A percentile compares a stretch with the other conserved stretches of the same genome.
phyloP scores from a whole-genome alignment of 768 basidiomycete genomes.

The Lanmaoa pseudosensibilis region DNA sequence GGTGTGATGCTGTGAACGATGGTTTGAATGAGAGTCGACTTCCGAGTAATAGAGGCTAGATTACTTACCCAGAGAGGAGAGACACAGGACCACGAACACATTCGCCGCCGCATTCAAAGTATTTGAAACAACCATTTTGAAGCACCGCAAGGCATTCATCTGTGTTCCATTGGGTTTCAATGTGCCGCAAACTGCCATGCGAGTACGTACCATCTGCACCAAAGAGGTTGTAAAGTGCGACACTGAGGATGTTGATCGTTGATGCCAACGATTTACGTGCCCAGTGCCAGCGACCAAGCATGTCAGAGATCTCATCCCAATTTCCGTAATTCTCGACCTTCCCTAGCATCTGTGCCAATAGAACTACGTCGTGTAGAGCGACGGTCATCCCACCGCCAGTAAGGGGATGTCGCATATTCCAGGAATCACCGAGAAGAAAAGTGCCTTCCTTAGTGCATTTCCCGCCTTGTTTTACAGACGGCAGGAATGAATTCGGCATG shows the following conservation, averaged over 20 bases:
- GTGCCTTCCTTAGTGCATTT: slow-evolving; percentile 58
- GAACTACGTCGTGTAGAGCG: slow-evolving; percentile 81
- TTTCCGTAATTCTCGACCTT: slow-evolving; percentile 43
- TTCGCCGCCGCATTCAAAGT: slow-evolving; percentile 92
- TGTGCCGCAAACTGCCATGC: not conserved
- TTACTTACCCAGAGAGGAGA: slow-evolving; percentile 80
- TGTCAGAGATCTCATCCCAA: slow-evolving; percentile 50
- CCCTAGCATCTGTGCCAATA: slow-evolving; percentile 63
- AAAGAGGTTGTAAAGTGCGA: slow-evolving; percentile 93
- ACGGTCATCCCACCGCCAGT: slow-evolving; percentile 99
- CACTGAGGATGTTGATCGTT: slow-evolving; percentile 89
- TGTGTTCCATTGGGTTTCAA: slow-evolving; percentile 29
- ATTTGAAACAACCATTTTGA: slow-evolving; percentile 90
- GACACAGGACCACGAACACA: slow-evolving; percentile 87
- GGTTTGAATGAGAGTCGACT: not conserved
- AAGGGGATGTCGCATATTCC: slow-evolving; percentile 99
- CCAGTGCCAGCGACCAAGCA: slow-evolving; percentile 82
- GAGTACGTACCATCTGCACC: slow-evolving; percentile 79
- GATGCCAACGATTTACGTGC: slow-evolving; percentile 76
- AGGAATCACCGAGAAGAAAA: slow-evolving; percentile 89
- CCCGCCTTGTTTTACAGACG: slow-evolving; percentile 66
- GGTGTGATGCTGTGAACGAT: slow-evolving; percentile 60
- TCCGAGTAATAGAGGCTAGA: not conserved
- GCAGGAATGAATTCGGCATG: slow-evolving; percentile 96
- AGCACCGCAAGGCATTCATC: slow-evolving; percentile 63